These are phyloP conservation scores for Phoma sp. DNA, from an alignment of 2,329 filamentous ascomycete species.

Conservation along the genomic window DNA sequence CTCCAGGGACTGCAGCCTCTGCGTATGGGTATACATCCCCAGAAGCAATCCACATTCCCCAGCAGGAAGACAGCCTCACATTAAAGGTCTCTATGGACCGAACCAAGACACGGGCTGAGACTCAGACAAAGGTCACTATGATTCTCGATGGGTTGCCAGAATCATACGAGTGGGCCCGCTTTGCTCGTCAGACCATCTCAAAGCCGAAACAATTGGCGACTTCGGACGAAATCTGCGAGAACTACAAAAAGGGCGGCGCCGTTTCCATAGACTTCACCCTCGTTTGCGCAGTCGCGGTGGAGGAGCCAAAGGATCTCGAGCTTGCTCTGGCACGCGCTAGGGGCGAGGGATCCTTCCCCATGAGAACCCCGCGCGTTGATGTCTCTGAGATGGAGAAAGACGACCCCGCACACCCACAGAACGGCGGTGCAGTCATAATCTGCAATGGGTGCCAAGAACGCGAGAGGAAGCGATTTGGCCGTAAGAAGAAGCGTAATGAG, in stretches of 20 bases:
- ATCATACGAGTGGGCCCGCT: constrained; percentile 78
- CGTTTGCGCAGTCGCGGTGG: constrained; percentile 92
- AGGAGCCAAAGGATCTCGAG: constrained; percentile 68
- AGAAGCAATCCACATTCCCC: constrained; percentile 38
- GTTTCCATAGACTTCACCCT: constrained; percentile 51
- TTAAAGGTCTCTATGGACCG: constrained; percentile 37
- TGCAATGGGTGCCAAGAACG: constrained; percentile 90
- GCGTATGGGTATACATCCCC: constrained; percentile 24
- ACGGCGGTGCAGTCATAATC: constrained; percentile 93
- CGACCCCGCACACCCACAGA: constrained; percentile 74
- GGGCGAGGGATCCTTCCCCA: constrained; percentile 48
- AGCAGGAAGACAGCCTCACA: constrained; percentile 27
- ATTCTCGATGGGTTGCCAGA: constrained; percentile 76
- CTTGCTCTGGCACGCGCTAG: constrained; percentile 70
- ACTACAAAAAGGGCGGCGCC: constrained; percentile 67
- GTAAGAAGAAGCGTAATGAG: constrained; percentile 87
- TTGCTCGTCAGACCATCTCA: constrained; percentile 89
- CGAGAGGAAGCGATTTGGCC: constrained; percentile 86
- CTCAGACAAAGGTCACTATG: constrained; percentile 89
- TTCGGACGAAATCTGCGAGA: constrained; percentile 71
- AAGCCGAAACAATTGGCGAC: constrained; percentile 91
- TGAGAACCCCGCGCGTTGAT: constrained; percentile 45
- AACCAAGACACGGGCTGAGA: constrained; percentile 89
- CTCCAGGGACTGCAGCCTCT: constrained; percentile 8
- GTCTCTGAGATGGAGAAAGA: constrained; percentile 58